Evolutionary conservation across 208 protist genomes (phyloP), one percentile per base, ranked within the genome.

Genomic region (Trichomonas vaginalis): DNA sequence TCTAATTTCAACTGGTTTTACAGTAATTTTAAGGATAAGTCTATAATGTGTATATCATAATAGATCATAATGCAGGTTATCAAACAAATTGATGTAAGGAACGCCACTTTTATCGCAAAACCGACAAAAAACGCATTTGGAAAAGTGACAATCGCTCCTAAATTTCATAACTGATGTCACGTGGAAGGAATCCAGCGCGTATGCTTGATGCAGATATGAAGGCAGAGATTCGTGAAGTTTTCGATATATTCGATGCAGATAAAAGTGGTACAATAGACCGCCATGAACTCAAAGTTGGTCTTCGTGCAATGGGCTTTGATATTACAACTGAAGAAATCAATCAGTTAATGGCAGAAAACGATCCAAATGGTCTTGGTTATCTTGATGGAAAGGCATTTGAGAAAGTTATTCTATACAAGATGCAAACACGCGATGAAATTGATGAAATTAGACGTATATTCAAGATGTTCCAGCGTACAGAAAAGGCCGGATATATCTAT

Each of bases 231-330:
- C 40, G 45, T 6, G 86, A 92, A 39, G 86, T 45, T 51, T 92
- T 92, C 37, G 86, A 92, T 92, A 92, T 92, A 32, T 92, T 92
- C 32, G 45, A 92, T 15, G 27, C 86, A 39, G 86, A 92, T 51
- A 92, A 92, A n/a, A 92, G 86, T 32, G 45, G 37, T 35, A 51
- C 86, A 17, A 92, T 92, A 39, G 86, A 92, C 45, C 40, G 86
- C 15, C 86, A 92, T 32, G 86, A 92, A 51, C 35, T 92, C 4
- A 35, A 39, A 14, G 86, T 92, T 39, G 86, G 40, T 17, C 6
- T 92, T 17, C 23, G 27, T 10, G 86, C 86, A 9, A 92, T 92
- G 86, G 86, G 86, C 39, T 51, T 92, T 27, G 45, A 92, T 17
- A 39, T 92, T 48, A 40, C 86, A 48, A 92, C 42, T 39, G 27